Percentiles rank a stretch among this genome's conserved stretches.
Conservation (phyloP, 2,329 filamentous ascomycete species). For the Albifimbria verrucaria region DNA sequence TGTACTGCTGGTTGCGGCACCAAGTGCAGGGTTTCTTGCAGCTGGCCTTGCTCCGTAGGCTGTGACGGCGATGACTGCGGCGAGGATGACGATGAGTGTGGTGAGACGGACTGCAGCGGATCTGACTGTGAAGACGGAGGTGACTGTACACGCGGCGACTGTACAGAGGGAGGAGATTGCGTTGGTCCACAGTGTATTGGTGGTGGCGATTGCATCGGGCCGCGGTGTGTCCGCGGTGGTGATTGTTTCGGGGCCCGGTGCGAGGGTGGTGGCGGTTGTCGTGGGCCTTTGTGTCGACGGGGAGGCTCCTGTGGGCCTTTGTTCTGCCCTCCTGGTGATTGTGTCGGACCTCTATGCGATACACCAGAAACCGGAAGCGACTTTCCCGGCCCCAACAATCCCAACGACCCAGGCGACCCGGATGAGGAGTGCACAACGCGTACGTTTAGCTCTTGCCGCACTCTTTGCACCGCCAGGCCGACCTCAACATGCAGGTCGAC, state of each 20-base stretch:
- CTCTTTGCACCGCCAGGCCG: neutral
- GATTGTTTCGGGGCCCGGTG: conserved; percentile 5
- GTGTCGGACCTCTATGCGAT: neutral
- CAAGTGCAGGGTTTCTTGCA: neutral
- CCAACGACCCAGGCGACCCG: neutral
- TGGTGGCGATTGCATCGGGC: conserved; percentile 6
- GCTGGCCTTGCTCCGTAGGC: neutral
- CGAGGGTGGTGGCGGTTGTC: conserved; percentile 7
- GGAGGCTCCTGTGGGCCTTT: neutral
- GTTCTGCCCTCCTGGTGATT: neutral
- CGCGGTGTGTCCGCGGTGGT: conserved; percentile 2
- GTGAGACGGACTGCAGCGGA: neutral
- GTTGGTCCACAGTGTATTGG: conserved; percentile 1
- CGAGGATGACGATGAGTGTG: neutral
- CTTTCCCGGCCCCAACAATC: neutral
- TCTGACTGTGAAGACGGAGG: conserved; percentile 4
- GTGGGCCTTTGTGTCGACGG: neutral
- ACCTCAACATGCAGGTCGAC: conserved; percentile 3
- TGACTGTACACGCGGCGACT: conserved; percentile 5
- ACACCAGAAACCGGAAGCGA: neutral
- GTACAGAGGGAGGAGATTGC: conserved; percentile 4
- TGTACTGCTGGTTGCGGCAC: neutral
- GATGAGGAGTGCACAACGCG: neutral
- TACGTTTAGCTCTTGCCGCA: neutral
- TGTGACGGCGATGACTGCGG: neutral